Evolutionary conservation across 2,329 filamentous ascomycete genomes (phyloP).

Genomic region (Fusarium solani-melongenae): DNA sequence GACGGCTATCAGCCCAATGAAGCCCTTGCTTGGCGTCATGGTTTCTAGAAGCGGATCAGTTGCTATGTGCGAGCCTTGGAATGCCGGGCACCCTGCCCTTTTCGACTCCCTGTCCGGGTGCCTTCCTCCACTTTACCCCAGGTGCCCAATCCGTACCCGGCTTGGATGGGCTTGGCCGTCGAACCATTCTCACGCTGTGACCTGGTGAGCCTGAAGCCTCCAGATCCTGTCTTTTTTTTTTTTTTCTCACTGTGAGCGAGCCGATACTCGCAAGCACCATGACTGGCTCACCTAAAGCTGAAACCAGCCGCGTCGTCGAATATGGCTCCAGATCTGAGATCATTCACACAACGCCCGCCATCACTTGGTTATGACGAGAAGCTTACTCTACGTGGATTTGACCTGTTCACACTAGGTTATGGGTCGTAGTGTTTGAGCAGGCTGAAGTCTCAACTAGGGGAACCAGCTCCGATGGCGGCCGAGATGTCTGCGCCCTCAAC

Average conservation of each 20-base stretch:
- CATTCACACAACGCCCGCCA: constrained; percentile 8
- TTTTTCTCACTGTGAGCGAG: constrained; percentile 14
- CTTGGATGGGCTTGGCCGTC: constrained; percentile 32
- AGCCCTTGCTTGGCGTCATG: constrained; percentile 20
- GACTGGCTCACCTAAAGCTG: constrained; percentile 43
- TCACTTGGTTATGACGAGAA: constrained; percentile 17
- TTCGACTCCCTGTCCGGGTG: constrained; percentile 21
- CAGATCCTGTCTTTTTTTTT: constrained; percentile 10
- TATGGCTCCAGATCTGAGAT: constrained; percentile 33
- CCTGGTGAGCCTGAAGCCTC: constrained; percentile 11
- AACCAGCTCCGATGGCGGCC: constrained; percentile 17
- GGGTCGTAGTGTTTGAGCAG: constrained; percentile 11
- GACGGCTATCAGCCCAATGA: constrained; percentile 8
- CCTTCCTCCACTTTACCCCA: constrained; percentile 43
- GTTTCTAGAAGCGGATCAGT: constrained; percentile 39
- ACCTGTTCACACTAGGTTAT: constrained; percentile 4
- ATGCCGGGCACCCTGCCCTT: constrained; percentile 34
- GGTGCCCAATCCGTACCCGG: constrained; percentile 37
- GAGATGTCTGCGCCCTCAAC: constrained; percentile 12
- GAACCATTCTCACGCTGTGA: constrained; percentile 37
- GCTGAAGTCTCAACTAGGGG: constrained; percentile 8
- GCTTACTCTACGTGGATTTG: constrained; percentile 10
- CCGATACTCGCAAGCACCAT: constrained; percentile 27
- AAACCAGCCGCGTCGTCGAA: constrained; percentile 37
- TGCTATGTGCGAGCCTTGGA: constrained; percentile 20